These are phyloP conservation scores for Mortierella sp. DNA, from an alignment of 371 early-diverging fungal genomes.

Conservation along the genomic window DNA sequence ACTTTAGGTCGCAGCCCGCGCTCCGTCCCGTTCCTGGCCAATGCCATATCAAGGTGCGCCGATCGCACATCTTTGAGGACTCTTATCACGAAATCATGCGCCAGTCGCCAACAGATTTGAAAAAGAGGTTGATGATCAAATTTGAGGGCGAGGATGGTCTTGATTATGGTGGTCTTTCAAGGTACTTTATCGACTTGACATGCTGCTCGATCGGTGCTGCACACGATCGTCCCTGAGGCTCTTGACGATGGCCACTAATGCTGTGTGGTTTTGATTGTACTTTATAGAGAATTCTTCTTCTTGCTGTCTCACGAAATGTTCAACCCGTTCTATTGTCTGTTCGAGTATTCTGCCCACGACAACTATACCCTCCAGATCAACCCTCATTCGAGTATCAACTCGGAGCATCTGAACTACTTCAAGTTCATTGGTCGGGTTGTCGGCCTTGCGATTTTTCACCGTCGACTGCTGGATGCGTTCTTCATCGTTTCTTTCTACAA, in stretches of 20 bases:
- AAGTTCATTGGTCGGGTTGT: conserved; percentile 98
- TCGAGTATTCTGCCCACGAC: conserved; percentile 97
- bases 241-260: no score
- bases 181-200: conserved; percentile 38
- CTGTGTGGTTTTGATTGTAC: neutral
- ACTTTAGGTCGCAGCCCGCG: conserved; percentile 94
- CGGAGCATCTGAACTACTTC: conserved; percentile 98
- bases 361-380: conserved; percentile 97
- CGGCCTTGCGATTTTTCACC: conserved; percentile 97
- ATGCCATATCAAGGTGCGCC: conserved; percentile 90
- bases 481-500: conserved; percentile 97
- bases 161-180: conserved; percentile 97
- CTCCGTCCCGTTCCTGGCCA: conserved; percentile 93
- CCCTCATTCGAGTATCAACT: conserved; percentile 95
- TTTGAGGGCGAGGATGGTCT: conserved; percentile 98
- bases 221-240: no score
- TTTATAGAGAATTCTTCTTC: conserved; percentile 89
- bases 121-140: conserved; percentile 96
- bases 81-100: conserved; percentile 94
- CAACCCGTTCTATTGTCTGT: conserved; percentile 97
- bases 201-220: neutral
- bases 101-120: conserved; percentile 84
- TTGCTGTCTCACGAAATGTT: conserved; percentile 98
- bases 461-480: conserved; percentile 95
- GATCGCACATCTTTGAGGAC: conserved; percentile 93